Base-by-base conservation (phyloP, 2,329 filamentous ascomycete genomes). In the Penicillium sp. region DNA sequence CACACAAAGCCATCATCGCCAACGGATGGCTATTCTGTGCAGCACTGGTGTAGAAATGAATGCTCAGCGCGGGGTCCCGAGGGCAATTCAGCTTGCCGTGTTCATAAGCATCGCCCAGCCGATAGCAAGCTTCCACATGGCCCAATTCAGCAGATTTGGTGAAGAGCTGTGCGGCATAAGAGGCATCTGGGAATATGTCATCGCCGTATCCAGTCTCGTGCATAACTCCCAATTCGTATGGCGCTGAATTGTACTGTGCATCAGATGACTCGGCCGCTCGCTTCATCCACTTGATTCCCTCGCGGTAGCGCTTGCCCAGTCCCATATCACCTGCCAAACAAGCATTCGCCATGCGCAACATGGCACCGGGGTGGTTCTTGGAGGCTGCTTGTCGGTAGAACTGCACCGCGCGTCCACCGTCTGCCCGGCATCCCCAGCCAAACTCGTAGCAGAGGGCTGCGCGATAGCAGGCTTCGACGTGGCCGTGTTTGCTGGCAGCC, bases 1-100 rank as follows among this genome's bases (percentile, higher is more conserved):
- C 93, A 67, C 93, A 98, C 7, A 98, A 75, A 4, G 91, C 91
- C 90, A 98, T 95, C 89, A 97, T 97, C 33, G 89, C 91, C 33
- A 82, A 78, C 0, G 89, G 76, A 58, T 96, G 86, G 1, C 87
- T 88, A 31, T 78, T 76, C 58, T 94, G 86, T 2, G 93, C 93
- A 9, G 93, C 91, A 17, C 83, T 84, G 1, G 91, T 98, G 70
- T 98, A 98, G 62, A 96, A 98, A 65, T 98, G 93, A 7, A 98
- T 89, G 50, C 89, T 96, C 37, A 98, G 73, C 2, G 90, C 88
- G 2, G 93, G 88, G 63, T 98, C 93, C 36, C 83, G 81, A 1
- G 93, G 93, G 59, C 93, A 98, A 51, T 79, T 82, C 41, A 97
- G 75, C 48, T 83, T 80, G 10, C 93, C 93, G 59, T 95, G 88